Evolutionary conservation across 495 filamentous ascomycete species (phyloP).

Genomic region (Daldinia childiae): DNA sequence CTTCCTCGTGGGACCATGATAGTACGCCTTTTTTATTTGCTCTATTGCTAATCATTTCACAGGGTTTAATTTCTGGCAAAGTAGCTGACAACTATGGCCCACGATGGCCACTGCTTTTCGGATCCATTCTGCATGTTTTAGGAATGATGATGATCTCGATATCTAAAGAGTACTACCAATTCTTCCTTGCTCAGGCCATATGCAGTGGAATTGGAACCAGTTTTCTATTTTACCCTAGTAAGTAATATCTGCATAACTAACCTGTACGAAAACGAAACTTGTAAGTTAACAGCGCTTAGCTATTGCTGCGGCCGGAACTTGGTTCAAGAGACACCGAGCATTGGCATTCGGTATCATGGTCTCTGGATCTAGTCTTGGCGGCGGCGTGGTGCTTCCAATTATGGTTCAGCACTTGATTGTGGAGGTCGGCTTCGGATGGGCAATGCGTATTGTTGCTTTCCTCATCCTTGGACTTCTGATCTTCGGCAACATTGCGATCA

Average conservation of each 20-base stretch:
- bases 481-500: slow-evolving; percentile 54
- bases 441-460: slow-evolving; percentile 71
- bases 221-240: slow-evolving; percentile 30
- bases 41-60: slow-evolving; percentile 11
- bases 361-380: slow-evolving; percentile 67
- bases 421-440: slow-evolving; percentile 69
- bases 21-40: background rate
- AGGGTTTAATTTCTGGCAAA: slow-evolving; percentile 64
- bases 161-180: slow-evolving; percentile 67
- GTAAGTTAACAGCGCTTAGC: slow-evolving; percentile 8
- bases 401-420: slow-evolving; percentile 68
- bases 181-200: slow-evolving; percentile 65
- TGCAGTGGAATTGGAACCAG: slow-evolving; percentile 47
- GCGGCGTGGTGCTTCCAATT: slow-evolving; percentile 71
- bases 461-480: slow-evolving; percentile 66
- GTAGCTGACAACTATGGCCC: slow-evolving; percentile 73
- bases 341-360: slow-evolving; percentile 70
- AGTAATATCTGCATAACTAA: background rate
- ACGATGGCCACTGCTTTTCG: slow-evolving; percentile 63
- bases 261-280: background rate
- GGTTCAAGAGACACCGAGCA: slow-evolving; percentile 72
- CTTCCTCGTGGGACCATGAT: slow-evolving; percentile 39
- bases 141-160: slow-evolving; percentile 78
- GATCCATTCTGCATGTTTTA: slow-evolving; percentile 71
- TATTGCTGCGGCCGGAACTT: slow-evolving; percentile 44